Percentiles rank a stretch among this genome's conserved stretches.
Conservation (phyloP, 2,329 filamentous ascomycete species). For the Colletotrichum orchidophilum region DNA sequence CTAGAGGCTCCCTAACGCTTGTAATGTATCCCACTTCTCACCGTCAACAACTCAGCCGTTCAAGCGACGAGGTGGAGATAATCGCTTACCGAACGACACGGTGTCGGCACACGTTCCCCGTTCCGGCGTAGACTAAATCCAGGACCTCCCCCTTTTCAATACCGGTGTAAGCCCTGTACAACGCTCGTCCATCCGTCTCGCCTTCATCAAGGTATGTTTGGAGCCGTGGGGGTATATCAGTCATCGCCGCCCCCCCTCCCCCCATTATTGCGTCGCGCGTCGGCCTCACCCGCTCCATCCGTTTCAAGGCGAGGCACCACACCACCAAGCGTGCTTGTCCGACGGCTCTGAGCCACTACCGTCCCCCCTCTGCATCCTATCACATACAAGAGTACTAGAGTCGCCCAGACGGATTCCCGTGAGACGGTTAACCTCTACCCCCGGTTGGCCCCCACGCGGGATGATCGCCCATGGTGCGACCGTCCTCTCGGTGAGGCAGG, state of each 20-base stretch:
- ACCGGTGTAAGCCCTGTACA: background rate
- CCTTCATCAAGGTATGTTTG: background rate
- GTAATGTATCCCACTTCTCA: background rate
- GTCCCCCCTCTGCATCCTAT: background rate
- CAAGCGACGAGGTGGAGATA: background rate
- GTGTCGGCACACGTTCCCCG: background rate
- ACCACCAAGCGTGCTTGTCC: background rate
- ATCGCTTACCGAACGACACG: background rate
- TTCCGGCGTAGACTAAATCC: background rate
- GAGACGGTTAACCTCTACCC: background rate
- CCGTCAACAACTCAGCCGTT: background rate
- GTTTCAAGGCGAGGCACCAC: background rate
- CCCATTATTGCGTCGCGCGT: background rate
- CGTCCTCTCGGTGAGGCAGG: slow-evolving; percentile 19
- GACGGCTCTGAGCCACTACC: background rate
- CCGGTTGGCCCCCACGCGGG: slow-evolving; percentile 18
- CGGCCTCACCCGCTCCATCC: background rate
- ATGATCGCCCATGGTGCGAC: slow-evolving; percentile 13
- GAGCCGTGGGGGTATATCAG: background rate
- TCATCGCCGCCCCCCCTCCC: background rate
- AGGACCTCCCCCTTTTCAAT: background rate
- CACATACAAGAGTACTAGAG: background rate
- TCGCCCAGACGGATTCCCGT: background rate
- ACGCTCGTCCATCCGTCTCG: background rate
- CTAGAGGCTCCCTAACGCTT: background rate